Conservation (phyloP, 192 early-diverging fungal genomes). For the Podila verticillata region DNA sequence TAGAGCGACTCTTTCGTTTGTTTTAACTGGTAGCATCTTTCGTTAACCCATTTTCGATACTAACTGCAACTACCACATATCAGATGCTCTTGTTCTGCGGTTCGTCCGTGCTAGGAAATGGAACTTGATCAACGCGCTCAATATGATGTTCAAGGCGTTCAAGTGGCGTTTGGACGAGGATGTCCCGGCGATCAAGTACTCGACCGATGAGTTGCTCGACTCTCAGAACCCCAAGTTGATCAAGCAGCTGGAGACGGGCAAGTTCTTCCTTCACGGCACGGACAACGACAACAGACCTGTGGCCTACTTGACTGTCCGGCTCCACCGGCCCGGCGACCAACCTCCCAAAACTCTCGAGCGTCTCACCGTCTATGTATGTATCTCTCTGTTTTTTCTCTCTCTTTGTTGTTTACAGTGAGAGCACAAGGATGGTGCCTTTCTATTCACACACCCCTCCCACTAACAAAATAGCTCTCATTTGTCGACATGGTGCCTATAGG, state of each 20-base stretch:
- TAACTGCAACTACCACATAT: background rate
- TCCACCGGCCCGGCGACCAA: constrained; percentile 61
- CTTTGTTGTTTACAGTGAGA: no score
- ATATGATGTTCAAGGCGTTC: constrained; percentile 77
- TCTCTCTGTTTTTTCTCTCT: no score
- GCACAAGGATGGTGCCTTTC: no score
- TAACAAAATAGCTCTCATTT: no score
- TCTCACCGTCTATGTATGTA: constrained; percentile 62
- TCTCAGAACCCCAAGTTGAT: constrained; percentile 10
- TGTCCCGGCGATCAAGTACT: constrained; percentile 56
- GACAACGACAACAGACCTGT: constrained; percentile 49
- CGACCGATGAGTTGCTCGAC: constrained; percentile 66
- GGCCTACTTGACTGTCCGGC: constrained; percentile 6
- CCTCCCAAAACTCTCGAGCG: constrained; percentile 65
- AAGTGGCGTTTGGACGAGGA: constrained; percentile 77
- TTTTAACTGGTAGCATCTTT: no score
- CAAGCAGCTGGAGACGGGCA: constrained; percentile 53
- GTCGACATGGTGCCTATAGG: no score
- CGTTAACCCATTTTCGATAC: no score
- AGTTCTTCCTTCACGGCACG: constrained; percentile 57
- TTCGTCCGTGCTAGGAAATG: constrained; percentile 95
- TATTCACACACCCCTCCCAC: no score
- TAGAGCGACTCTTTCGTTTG: background rate
- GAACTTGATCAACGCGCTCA: constrained; percentile 77
- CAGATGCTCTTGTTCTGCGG: constrained; percentile 78